Conservation (phyloP, 2,329 filamentous ascomycete genomes). For the Epichloe hybrida region DNA sequence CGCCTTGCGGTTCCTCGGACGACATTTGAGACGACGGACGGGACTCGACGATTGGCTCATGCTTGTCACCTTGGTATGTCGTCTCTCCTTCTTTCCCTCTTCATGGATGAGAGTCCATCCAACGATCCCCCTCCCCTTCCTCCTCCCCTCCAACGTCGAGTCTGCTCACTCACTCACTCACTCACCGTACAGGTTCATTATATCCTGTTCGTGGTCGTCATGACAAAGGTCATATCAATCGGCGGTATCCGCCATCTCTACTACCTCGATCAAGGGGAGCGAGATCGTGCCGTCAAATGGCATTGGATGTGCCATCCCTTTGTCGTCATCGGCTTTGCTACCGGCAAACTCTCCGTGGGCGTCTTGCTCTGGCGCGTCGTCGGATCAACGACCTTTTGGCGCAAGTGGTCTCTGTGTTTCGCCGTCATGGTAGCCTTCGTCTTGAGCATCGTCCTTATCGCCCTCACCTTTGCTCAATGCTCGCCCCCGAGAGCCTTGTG, state of each 20-base stretch:
- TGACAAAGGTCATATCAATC: not conserved
- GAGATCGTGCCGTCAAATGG: not conserved
- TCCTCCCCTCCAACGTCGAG: too few species aligned
- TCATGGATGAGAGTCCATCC: not conserved
- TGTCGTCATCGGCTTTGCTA: constrained; percentile 3
- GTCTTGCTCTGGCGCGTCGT: constrained; percentile 3
- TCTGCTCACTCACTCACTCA: too few species aligned
- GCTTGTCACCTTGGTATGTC: constrained; percentile 4
- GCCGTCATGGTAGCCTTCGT: not conserved
- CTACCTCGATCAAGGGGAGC: not conserved
- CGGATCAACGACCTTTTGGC: constrained; percentile 3
- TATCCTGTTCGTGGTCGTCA: not conserved
- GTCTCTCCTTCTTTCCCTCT: not conserved
- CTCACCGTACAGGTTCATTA: not conserved
- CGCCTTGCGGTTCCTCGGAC: constrained; percentile 2
- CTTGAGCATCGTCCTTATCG: not conserved
- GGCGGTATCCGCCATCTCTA: constrained; percentile 1
- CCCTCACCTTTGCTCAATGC: constrained; percentile 3
- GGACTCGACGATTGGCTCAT: constrained; percentile 5
- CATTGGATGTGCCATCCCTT: constrained; percentile 4
- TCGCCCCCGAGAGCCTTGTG: constrained; percentile 1
- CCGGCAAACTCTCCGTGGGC: constrained; percentile 4
- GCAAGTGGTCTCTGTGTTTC: constrained; percentile 1
- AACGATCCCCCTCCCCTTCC: too few species aligned
- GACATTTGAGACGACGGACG: not conserved